Conservation (phyloP, 345 rosid species). For the Sonneratia alba region DNA sequence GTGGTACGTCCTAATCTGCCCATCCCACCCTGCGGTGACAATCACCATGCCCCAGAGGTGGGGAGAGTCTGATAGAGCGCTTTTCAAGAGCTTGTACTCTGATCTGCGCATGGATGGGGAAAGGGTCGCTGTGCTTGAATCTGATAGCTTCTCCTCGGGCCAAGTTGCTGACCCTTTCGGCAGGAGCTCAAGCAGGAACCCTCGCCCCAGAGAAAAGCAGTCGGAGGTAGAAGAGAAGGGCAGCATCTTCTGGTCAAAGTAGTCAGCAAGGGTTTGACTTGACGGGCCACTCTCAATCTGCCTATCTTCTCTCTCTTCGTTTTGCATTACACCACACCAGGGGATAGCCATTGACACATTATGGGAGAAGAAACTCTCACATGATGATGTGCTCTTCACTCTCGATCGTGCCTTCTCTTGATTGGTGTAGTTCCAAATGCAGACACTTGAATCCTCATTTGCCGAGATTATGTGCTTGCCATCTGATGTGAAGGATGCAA, state of each 20-base stretch:
- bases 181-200: constrained; percentile 32
- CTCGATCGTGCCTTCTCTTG: constrained; percentile 30
- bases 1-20: constrained; percentile 55
- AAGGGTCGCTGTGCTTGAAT: constrained; percentile 19
- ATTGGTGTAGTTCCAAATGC: constrained; percentile 50
- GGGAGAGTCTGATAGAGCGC: constrained; percentile 36
- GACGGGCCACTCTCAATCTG: constrained; percentile 3
- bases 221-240: constrained; percentile 27
- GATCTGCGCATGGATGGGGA: constrained; percentile 37
- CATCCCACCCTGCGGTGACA: constrained; percentile 72
- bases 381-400: constrained; percentile 34
- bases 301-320: constrained; percentile 1
- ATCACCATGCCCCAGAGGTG: constrained; percentile 62
- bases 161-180: constrained; percentile 56
- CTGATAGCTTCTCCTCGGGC: constrained; percentile 72
- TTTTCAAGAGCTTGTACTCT: constrained; percentile 50
- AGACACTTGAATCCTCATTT: constrained; percentile 53
- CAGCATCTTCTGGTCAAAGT: constrained; percentile 22
- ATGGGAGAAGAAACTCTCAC: constrained; percentile 53
- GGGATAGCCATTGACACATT: constrained; percentile 59
- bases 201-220: constrained; percentile 39
- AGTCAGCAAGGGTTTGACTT: constrained; percentile 18
- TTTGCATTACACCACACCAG: constrained; percentile 43
- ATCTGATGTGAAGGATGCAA: constrained; percentile 60
- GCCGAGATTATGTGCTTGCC: constrained; percentile 66